Conservation (phyloP, 805 yeast genomes). For the Lipomyces orientalis region DNA sequence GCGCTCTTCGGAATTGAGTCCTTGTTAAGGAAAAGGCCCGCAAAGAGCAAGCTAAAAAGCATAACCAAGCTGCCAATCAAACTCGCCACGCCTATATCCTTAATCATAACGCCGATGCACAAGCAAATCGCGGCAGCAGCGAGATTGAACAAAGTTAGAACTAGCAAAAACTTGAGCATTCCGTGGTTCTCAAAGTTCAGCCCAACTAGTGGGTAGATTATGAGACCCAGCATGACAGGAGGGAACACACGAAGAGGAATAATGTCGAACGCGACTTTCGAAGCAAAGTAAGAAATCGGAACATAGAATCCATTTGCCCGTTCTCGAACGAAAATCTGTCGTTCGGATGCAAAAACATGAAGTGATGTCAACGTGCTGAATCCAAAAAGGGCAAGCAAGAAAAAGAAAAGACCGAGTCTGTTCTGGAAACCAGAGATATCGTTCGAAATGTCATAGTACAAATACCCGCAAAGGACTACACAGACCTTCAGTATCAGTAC, state of each 20-base stretch:
- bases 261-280: conserved; percentile 88
- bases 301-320: conserved; percentile 93
- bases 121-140: conserved; percentile 85
- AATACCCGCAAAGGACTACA: conserved; percentile 73
- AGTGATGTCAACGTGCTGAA: conserved; percentile 91
- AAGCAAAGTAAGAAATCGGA: conserved; percentile 81
- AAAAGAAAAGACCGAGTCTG: conserved; percentile 90
- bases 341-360: conserved; percentile 84
- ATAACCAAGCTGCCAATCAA: conserved; percentile 83
- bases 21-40: conserved; percentile 90
- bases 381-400: conserved; percentile 88
- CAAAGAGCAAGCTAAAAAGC: conserved; percentile 84
- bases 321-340: conserved; percentile 89
- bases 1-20: conserved; percentile 63
- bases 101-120: conserved; percentile 83
- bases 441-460: conserved; percentile 81
- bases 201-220: conserved; percentile 90
- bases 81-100: conserved; percentile 92
- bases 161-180: conserved; percentile 72
- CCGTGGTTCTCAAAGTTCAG: conserved; percentile 64
- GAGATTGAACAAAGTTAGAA: conserved; percentile 81
- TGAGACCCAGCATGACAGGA: conserved; percentile 77
- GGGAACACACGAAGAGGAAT: conserved; percentile 94
- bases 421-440: conserved; percentile 97
- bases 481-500: conserved; percentile 7